Evolutionary conservation across 176 grass and related monocot genomes (phyloP).

Genomic region (Cenchrus americanus): DNA sequence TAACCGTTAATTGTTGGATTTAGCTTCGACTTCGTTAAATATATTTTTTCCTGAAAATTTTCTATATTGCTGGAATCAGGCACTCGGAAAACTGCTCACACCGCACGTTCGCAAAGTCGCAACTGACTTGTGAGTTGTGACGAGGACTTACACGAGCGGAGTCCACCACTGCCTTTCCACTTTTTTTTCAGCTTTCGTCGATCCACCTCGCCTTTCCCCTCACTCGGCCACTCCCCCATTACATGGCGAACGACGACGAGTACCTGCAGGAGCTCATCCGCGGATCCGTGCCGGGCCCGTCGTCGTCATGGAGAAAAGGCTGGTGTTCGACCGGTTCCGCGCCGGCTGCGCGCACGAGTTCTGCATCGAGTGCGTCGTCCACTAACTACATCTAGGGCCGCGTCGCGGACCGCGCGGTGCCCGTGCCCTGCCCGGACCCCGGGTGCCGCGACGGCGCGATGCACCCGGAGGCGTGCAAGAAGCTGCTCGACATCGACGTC

Average conservation of each 20-base stretch:
- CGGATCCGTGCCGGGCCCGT: slow-evolving; percentile 30
- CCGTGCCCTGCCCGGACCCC: slow-evolving; percentile 35
- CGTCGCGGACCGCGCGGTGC: slow-evolving; percentile 28
- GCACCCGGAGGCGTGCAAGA: slow-evolving; percentile 52
- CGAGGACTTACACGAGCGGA: no score
- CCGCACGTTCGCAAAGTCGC: no score
- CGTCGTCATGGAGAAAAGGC: background rate
- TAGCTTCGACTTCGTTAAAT: no score
- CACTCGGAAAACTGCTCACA: no score
- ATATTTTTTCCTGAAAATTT: no score
- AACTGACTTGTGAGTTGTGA: no score
- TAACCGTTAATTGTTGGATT: no score
- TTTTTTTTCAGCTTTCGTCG: background rate
- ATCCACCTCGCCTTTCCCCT: background rate
- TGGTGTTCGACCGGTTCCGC: slow-evolving; percentile 34
- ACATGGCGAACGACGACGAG: slow-evolving; percentile 23
- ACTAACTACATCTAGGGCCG: slow-evolving; percentile 37
- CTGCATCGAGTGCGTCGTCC: slow-evolving; percentile 51
- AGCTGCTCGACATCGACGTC: slow-evolving; percentile 51
- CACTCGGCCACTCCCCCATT: background rate
- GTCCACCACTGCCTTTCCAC: background rate
- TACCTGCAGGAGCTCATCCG: slow-evolving; percentile 47
- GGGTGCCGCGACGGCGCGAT: slow-evolving; percentile 19
- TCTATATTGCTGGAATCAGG: no score
- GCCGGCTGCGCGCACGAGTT: slow-evolving; percentile 33